phyloP scores from a whole-genome alignment of 1,139 yeast genomes.

The Hansenula lynferdii region DNA sequence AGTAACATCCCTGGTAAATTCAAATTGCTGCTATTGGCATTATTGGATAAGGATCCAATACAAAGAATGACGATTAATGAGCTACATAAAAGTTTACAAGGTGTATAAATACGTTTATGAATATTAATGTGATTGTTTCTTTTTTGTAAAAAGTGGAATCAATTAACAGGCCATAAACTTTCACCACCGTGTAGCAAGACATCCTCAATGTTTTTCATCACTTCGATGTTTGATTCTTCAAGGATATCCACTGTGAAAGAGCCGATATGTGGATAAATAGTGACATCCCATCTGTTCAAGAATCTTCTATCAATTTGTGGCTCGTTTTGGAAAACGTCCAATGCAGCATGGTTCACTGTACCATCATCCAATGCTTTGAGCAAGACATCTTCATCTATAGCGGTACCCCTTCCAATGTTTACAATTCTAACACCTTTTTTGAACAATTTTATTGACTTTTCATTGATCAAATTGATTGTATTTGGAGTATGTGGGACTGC shows the following conservation, averaged over 20 bases:
- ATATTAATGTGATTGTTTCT: no score
- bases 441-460: conserved; percentile 36
- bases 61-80: not conserved
- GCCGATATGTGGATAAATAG: conserved; percentile 73
- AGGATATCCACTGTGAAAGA: conserved; percentile 19
- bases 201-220: conserved; percentile 18
- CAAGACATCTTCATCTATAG: conserved; percentile 70
- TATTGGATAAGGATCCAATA: conserved; percentile 1
- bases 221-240: conserved; percentile 15
- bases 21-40: not conserved
- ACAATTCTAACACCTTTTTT: conserved; percentile 62
- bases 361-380: conserved; percentile 65
- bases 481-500: conserved; percentile 64
- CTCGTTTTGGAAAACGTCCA: conserved; percentile 76
- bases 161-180: conserved; percentile 13
- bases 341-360: conserved; percentile 67
- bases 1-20: not conserved
- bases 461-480: conserved; percentile 54
- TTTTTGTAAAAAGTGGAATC: not conserved
- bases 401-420: conserved; percentile 75
- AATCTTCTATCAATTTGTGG: conserved; percentile 53
- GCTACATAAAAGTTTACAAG: not conserved
- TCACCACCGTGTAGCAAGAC: conserved; percentile 18
- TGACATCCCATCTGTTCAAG: conserved; percentile 59
- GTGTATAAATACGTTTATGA: not conserved